Base-by-base conservation (phyloP, 1,284 basidiomycete genomes). In the Porogramme epimiltina region DNA sequence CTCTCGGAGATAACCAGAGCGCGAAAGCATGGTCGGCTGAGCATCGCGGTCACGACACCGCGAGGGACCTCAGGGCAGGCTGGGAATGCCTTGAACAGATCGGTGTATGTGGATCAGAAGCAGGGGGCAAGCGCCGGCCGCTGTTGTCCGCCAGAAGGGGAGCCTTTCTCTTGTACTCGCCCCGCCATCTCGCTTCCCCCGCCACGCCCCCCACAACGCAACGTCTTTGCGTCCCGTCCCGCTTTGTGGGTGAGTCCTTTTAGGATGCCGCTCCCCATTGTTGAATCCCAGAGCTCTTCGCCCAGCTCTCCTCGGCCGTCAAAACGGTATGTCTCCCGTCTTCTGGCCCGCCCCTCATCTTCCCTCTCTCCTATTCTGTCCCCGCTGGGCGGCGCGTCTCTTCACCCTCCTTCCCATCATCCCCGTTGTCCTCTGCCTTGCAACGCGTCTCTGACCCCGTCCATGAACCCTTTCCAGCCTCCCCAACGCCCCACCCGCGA, bases 11-110 rank as follows among this genome's bases (percentile, higher is more conserved):
- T n/a, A n/a, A n/a, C n/a, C n/a, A n/a, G 22, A 31, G 13, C 28
- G 28, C 28, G 28, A 31, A n/a, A n/a, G n/a, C n/a, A n/a, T n/a
- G n/a, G n/a, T n/a, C n/a, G n/a, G n/a, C n/a, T n/a, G n/a, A n/a
- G n/a, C n/a, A n/a, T 25, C 49, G 31, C 40, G 49, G 53, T 58
- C 56, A 58, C 56, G 53, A 49, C 45, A 51, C 53, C 53, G 51
- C 49, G 53, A 48, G 25, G 16, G 18, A 22, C 38, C 22, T 34
- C 28, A 41, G 22, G 47, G 38, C 42, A 4, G 45, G 44, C 22
- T 28, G 23, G 28, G 38, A 26, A 24, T 28, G n/a, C n/a, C n/a
- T n/a, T n/a, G n/a, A n/a, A n/a, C n/a, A n/a, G n/a, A n/a, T n/a
- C n/a, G n/a, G n/a, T n/a, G n/a, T n/a, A n/a, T 33, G 44, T 20